A percentile compares a stretch with the other conserved stretches of the same genome.
These are phyloP conservation scores for Haplosporangium gracile DNA, from an alignment of 192 early-diverging fungal species.

Conservation along the genomic window DNA sequence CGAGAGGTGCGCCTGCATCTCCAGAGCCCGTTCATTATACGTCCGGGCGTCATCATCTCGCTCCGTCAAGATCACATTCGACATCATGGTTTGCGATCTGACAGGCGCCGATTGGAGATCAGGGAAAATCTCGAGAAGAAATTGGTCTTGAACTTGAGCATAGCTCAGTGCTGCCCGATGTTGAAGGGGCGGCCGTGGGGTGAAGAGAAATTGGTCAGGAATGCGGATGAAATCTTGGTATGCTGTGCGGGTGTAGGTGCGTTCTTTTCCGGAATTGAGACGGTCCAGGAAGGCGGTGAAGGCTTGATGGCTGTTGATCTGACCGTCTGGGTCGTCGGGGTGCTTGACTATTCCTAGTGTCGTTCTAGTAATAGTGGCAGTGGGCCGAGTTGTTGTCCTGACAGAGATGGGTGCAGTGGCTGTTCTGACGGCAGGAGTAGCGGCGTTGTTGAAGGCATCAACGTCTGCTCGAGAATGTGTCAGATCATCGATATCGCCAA, in stretches of 20 bases:
- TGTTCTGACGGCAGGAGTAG: background rate
- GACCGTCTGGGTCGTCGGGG: background rate
- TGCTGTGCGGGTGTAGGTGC: background rate
- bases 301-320: background rate
- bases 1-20: background rate
- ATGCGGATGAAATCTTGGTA: background rate
- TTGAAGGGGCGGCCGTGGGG: background rate
- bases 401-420: background rate
- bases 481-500: background rate
- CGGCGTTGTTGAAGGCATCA: background rate
- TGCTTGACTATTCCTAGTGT: background rate
- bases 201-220: slow-evolving; percentile 4
- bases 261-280: background rate
- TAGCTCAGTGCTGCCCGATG: background rate
- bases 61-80: background rate
- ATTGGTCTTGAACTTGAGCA: background rate
- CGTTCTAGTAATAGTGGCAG: background rate
- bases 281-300: background rate
- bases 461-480: background rate
- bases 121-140: background rate
- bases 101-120: background rate
- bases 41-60: background rate
- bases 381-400: background rate
- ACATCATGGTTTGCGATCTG: background rate
- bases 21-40: background rate